phyloP scores from a whole-genome alignment of 805 yeast genomes.

The Cyberlindnera maclurae region DNA sequence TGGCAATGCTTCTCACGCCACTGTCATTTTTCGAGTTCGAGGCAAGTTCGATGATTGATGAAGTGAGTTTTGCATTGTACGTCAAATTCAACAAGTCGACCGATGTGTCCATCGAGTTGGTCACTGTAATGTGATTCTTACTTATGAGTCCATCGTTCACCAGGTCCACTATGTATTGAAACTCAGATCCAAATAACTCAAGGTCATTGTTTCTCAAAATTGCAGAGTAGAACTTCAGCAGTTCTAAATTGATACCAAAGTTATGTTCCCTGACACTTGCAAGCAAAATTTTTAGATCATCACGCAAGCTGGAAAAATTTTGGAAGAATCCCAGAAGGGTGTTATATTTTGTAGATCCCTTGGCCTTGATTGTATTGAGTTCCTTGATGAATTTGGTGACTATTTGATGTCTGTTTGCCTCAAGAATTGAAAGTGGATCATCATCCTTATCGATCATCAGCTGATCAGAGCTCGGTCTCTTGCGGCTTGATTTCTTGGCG shows the following conservation, averaged over 20 bases:
- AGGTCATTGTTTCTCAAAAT: slow-evolving; percentile 27
- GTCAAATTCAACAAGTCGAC: slow-evolving; percentile 21
- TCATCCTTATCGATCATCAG: slow-evolving; percentile 29
- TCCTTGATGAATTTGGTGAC: slow-evolving; percentile 22
- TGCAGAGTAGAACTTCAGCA: slow-evolving; percentile 30
- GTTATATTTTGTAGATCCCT: slow-evolving; percentile 18
- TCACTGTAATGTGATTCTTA: slow-evolving; percentile 28
- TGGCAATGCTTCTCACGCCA: slow-evolving; percentile 31
- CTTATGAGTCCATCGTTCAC: slow-evolving; percentile 28
- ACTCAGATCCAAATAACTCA: slow-evolving; percentile 25
- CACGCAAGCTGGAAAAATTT: slow-evolving; percentile 16
- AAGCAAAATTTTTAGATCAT: slow-evolving; percentile 18
- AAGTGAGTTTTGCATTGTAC: slow-evolving; percentile 15
- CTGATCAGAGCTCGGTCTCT: slow-evolving; percentile 32
- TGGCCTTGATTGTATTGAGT: slow-evolving; percentile 21
- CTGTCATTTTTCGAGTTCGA: slow-evolving; percentile 28
- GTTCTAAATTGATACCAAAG: slow-evolving; percentile 25
- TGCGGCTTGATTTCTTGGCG: slow-evolving; percentile 21
- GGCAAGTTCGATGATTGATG: slow-evolving; percentile 29
- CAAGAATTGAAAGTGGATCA: slow-evolving; percentile 19
- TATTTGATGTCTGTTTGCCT: slow-evolving; percentile 14
- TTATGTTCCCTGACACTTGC: slow-evolving; percentile 20
- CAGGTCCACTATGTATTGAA: slow-evolving; percentile 22
- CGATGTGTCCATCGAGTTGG: slow-evolving; percentile 28
- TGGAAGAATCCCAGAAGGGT: slow-evolving; percentile 22